A percentile compares a stretch with the other conserved stretches of the same genome.
Evolutionary conservation across 1,284 basidiomycete genomes (phyloP).

Genomic region (Wolfiporia cocos): DNA sequence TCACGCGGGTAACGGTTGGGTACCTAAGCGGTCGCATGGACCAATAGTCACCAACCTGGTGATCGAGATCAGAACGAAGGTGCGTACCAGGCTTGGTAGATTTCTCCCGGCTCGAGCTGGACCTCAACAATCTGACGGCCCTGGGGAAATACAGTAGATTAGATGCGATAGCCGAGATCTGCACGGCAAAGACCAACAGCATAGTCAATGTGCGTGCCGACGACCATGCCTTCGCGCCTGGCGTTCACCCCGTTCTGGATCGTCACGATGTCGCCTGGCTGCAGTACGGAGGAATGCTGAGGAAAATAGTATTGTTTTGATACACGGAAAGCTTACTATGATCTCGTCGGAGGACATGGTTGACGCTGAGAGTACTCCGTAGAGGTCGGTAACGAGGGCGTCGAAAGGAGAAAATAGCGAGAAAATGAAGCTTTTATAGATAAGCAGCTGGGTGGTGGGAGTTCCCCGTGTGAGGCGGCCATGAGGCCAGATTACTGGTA

Average conservation of each 20-base stretch:
- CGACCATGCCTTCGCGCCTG: conserved; percentile 68
- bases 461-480: conserved; percentile 30
- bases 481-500: conserved; percentile 41
- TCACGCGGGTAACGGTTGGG: conserved; percentile 66
- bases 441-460: conserved; percentile 31
- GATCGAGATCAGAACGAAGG: conserved; percentile 1
- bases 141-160: too few relatives aligned
- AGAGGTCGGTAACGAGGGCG: conserved; percentile 7
- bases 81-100: conserved; percentile 62
- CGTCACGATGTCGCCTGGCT: conserved; percentile 76
- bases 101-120: conserved; percentile 60
- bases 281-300: neutral
- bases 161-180: too few relatives aligned
- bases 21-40: conserved; percentile 37
- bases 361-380: conserved; percentile 2
- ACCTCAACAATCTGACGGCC: conserved; percentile 77
- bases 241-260: conserved; percentile 58
- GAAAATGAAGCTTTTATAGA: conserved; percentile 39
- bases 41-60: neutral
- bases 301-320: too few relatives aligned
- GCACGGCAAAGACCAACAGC: conserved; percentile 44
- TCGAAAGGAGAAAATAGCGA: conserved; percentile 10
- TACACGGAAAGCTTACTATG: conserved; percentile 12
- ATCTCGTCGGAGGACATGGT: conserved; percentile 21
- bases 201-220: conserved; percentile 66